phyloP scores from a whole-genome alignment of 2,329 filamentous ascomycete genomes.

The Furcasterigmium furcatum region DNA sequence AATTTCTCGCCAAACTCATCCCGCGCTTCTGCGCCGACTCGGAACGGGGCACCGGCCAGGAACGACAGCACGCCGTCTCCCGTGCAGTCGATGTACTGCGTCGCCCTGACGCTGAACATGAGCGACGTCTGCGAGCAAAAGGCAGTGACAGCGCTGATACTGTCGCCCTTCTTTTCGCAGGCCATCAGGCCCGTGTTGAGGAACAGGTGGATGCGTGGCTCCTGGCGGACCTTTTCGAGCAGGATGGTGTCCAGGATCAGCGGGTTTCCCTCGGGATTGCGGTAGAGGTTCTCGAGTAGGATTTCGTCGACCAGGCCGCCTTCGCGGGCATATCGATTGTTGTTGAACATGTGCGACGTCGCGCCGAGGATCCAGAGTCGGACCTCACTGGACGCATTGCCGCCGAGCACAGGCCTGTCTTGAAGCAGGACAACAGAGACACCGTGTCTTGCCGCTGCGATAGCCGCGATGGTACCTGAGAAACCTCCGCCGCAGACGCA shows the following conservation, averaged over 20 bases:
- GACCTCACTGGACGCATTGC: constrained; percentile 19
- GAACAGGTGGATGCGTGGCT: constrained; percentile 17
- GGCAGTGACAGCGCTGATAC: constrained; percentile 15
- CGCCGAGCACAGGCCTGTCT: constrained; percentile 17
- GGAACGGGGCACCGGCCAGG: constrained; percentile 18
- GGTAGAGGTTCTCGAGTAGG: constrained; percentile 17
- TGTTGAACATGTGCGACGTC: constrained; percentile 22
- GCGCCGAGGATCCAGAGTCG: constrained; percentile 19
- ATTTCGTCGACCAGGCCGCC: constrained; percentile 20
- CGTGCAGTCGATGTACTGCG: constrained; percentile 18
- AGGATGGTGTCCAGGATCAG: constrained; percentile 18
- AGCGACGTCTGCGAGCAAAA: constrained; percentile 18
- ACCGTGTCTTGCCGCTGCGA: constrained; percentile 16
- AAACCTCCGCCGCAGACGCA: constrained; percentile 22
- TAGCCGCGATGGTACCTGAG: constrained; percentile 16
- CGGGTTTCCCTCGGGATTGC: constrained; percentile 20
- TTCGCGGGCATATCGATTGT: constrained; percentile 19
- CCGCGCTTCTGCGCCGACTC: constrained; percentile 16
- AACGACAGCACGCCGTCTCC: constrained; percentile 18
- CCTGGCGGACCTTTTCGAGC: constrained; percentile 18
- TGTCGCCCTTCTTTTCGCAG: constrained; percentile 15
- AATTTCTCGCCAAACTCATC: constrained; percentile 19
- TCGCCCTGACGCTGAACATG: constrained; percentile 22
- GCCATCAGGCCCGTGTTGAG: constrained; percentile 17
- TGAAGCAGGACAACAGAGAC: constrained; percentile 16